Base-by-base conservation (phyloP, 768 basidiomycete species). In the Coprinopsis cinerea region DNA sequence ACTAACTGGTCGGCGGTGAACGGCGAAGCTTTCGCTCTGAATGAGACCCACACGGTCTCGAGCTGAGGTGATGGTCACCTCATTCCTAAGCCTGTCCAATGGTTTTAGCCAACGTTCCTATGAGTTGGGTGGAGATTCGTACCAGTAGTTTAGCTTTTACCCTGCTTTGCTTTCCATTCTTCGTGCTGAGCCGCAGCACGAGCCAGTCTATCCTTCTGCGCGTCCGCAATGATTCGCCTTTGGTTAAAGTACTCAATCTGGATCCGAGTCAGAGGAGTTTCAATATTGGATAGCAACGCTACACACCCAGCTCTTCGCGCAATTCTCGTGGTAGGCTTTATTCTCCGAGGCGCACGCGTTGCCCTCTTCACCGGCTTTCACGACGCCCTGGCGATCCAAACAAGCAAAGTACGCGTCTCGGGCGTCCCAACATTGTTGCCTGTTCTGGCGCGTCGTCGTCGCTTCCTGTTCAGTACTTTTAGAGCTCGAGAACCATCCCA, bases 171-270 rank as follows among this genome's bases (percentile, higher is more conserved):
- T 52, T 57, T 68, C 37, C 65, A 52, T 32, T 65, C 66, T 46
- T 67, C 64, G 13, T 59, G 61, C 52, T 72, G 67, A 20, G 64
- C 63, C 48, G 61, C 65, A 4, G 68, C 70, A 51, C 72, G 72
- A 15, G 77, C 77, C 25, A 89, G 74, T 47, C 84, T 69, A 34
- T 82, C 80, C 59, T 84, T 88, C 65, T 91, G 89, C 49, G 82
- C 80, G 53, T 86, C 88, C 7, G 81, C 86, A 45, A 93, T 77
- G 28, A 90, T 78, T 47, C 93, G 76, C 28, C 92, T 81, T 63
- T 91, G 88, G 70, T 96, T 95, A 61, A 97, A 96, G 64, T 97
- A 95, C 23, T 89, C 88, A 58, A 97, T 85, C 94, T 97, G 18
- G 14, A 50, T 14, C 22, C 22, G 6, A 28, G n/a, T 45, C 22